Conservation (phyloP, 441 rosid species). For the Flueggea neowawraea region DNA sequence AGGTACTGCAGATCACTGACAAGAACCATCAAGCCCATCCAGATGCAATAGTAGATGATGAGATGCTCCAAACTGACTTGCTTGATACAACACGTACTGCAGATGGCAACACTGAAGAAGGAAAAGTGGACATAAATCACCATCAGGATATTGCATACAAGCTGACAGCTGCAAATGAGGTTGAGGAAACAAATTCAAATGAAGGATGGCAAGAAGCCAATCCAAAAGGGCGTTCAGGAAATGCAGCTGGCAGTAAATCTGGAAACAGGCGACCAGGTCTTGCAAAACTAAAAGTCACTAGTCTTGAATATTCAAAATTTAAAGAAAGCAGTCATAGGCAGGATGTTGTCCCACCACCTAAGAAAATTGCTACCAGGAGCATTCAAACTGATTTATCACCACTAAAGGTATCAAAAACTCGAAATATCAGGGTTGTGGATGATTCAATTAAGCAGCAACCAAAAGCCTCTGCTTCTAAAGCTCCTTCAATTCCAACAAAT, state of each 20-base stretch:
- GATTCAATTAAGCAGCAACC: slow-evolving; percentile 23
- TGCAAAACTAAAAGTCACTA: slow-evolving; percentile 32
- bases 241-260: slow-evolving; percentile 32
- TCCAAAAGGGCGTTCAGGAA: slow-evolving; percentile 44
- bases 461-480: slow-evolving; percentile 30
- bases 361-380: slow-evolving; percentile 24
- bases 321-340: slow-evolving; percentile 27
- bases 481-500: slow-evolving; percentile 23
- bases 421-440: slow-evolving; percentile 18
- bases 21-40: slow-evolving; percentile 25
- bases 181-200: slow-evolving; percentile 41
- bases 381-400: slow-evolving; percentile 21
- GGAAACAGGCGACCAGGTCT: slow-evolving; percentile 32
- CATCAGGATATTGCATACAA: slow-evolving; percentile 5
- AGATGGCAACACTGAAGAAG: slow-evolving; percentile 26
- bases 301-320: slow-evolving; percentile 26
- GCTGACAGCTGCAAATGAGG: slow-evolving; percentile 17
- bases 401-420: slow-evolving; percentile 26
- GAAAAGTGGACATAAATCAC: slow-evolving; percentile 13
- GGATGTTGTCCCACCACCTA: slow-evolving; percentile 24
- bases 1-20: slow-evolving; percentile 49
- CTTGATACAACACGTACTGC: slow-evolving; percentile 26
- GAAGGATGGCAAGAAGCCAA: slow-evolving; percentile 84
- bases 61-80: slow-evolving; percentile 14
- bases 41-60: slow-evolving; percentile 35